Conservation (phyloP, 768 basidiomycete species). For the Tulasnella sp. region DNA sequence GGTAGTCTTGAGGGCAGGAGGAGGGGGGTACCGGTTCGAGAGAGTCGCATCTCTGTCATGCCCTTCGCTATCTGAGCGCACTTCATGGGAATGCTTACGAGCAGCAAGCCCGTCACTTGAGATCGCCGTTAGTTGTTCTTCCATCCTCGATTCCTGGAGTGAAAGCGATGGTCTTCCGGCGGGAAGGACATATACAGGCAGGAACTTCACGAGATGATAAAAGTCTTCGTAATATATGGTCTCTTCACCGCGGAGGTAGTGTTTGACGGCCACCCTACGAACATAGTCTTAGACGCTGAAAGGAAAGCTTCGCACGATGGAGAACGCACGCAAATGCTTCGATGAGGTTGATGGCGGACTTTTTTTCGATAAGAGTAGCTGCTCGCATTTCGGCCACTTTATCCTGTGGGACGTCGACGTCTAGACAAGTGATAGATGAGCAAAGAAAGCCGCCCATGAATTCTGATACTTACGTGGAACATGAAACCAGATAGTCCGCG, state of each 20-base stretch:
- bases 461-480: conserved; percentile 35
- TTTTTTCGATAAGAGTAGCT: conserved; percentile 50
- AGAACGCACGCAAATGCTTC: conserved; percentile 40
- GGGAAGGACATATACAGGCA: conserved; percentile 35
- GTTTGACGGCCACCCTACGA: conserved; percentile 45
- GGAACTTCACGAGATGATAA: conserved; percentile 29
- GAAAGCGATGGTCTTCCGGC: conserved; percentile 11
- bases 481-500: conserved; percentile 53
- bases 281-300: neutral
- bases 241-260: conserved; percentile 51
- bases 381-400: conserved; percentile 30
- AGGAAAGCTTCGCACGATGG: neutral
- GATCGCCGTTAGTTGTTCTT: neutral
- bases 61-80: neutral
- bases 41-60: neutral
- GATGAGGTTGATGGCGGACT: conserved; percentile 53
- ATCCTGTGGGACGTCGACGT: conserved; percentile 19
- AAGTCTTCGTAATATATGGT: conserved; percentile 23
- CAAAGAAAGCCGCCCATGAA: neutral
- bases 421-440: conserved; percentile 17
- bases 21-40: neutral
- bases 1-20: neutral
- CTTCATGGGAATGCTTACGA: neutral
- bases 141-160: neutral
- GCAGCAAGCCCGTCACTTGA: neutral